Evolutionary conservation across 371 early-diverging fungal genomes (phyloP).

Genomic region (Sporodiniella umbellata): DNA sequence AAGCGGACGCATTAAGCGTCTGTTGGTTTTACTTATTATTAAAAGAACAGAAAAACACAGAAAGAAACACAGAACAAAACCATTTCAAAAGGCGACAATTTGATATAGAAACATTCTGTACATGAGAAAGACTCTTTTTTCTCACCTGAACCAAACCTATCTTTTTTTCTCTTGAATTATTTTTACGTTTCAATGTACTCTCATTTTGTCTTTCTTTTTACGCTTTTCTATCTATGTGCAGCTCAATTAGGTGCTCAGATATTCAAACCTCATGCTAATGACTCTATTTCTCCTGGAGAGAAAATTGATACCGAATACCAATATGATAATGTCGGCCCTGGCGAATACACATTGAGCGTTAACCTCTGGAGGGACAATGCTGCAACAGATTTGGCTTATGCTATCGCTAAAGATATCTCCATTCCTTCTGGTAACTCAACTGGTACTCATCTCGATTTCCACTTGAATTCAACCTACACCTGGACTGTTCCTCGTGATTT

Average conservation of each 20-base stretch:
- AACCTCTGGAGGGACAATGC: constrained; percentile 27
- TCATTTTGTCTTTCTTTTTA: background rate
- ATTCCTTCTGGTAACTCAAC: constrained; percentile 29
- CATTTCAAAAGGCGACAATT: too few relatives aligned
- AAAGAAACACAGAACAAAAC: too few relatives aligned
- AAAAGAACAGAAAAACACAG: too few relatives aligned
- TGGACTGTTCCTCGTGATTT: constrained; percentile 38
- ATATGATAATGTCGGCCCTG: constrained; percentile 41
- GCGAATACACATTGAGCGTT: constrained; percentile 28
- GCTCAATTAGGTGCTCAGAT: constrained; percentile 36
- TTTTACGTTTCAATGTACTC: too few relatives aligned
- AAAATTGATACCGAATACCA: constrained; percentile 25
- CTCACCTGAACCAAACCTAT: too few relatives aligned
- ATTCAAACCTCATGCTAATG: constrained; percentile 23
- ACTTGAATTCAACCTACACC: constrained; percentile 26
- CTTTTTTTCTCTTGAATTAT: too few relatives aligned
- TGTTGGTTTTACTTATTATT: too few relatives aligned
- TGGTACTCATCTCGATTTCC: constrained; percentile 21
- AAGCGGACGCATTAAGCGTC: too few relatives aligned
- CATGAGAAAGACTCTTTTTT: too few relatives aligned
- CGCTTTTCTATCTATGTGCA: constrained; percentile 8
- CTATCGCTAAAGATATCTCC: constrained; percentile 16
- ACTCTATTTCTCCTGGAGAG: constrained; percentile 27
- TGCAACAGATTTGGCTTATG: constrained; percentile 7
- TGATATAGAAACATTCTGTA: too few relatives aligned